Base-by-base conservation (phyloP, 768 basidiomycete genomes). In the Leccinellum luteum region DNA sequence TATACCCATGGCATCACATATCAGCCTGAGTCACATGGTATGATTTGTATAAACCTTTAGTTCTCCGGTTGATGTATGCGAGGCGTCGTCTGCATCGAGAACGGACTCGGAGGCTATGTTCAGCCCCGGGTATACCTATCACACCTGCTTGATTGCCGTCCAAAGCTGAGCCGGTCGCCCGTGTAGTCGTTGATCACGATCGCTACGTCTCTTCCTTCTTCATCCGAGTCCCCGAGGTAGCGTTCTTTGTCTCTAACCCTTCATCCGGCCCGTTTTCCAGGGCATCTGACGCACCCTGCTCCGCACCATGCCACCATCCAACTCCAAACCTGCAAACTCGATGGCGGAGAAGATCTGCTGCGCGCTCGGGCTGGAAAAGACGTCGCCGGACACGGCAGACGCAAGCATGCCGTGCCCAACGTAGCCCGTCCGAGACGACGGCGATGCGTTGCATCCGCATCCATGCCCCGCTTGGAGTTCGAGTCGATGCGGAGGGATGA, bases 351-450 rank as follows among this genome's bases (percentile, higher is more conserved):
- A 56, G 48, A 86, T 79, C 66, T 85, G 83, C 49, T 78, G 77
- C n/a, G 83, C 81, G 60, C 81, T 84, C 0, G 84, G 85, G 48
- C 79, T 82, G 10, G 85, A 83, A 63, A 86, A 86, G 21, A 84
- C 79, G 51, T 85, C 83, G 2, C 84, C 85, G n/a, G 79, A 80
- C 7, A 85, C 81, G 5, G 79, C 79, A 1, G 82, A 83, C 10
- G 75, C 64, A 25, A 86, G 76, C 73, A 85, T 80, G 15, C 84
- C 83, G n/a, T 68, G 62, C 6, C 84, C 85, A 5, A 82, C 82
- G 60, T 84, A 84, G 1, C 77, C 79, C 4, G 2, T 81, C 81
- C 31, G 79, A 74, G 13, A 83, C 70, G 49, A 82, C 67, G 3
- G 76, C 73, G 2, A 81, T 76, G 2, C 54, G 66, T 31, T 32